These are phyloP conservation scores for Hymenoscyphus occultus DNA, from an alignment of 2,329 filamentous ascomycete genomes.

Conservation along the genomic window DNA sequence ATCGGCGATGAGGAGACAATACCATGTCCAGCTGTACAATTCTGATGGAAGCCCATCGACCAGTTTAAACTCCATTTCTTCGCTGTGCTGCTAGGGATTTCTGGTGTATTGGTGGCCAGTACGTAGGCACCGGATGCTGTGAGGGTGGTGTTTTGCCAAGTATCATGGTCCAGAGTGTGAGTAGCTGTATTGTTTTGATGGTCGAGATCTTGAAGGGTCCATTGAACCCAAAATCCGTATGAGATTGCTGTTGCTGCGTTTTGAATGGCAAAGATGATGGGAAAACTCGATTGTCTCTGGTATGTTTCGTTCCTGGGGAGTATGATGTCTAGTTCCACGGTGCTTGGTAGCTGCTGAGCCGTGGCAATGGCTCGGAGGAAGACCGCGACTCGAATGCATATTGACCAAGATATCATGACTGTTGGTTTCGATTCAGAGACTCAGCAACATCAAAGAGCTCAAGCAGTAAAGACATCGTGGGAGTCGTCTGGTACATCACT, in stretches of 20 bases:
- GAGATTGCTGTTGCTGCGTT: neutral
- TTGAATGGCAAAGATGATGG: neutral
- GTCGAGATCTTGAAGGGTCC: neutral
- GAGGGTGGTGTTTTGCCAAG: neutral
- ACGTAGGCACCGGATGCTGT: neutral
- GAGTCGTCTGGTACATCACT: neutral
- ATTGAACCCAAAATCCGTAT: neutral
- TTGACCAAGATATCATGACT: neutral
- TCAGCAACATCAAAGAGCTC: neutral
- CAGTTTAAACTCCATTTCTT: conserved; percentile 3
- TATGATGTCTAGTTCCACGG: neutral
- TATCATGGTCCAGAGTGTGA: neutral
- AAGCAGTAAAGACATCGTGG: neutral
- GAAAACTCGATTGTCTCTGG: neutral
- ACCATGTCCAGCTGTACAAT: neutral
- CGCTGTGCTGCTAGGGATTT: neutral
- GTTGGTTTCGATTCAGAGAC: neutral
- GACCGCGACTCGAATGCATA: neutral
- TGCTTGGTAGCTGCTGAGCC: neutral
- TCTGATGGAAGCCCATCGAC: conserved; percentile 6
- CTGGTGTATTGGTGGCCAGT: neutral
- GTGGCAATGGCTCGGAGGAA: neutral
- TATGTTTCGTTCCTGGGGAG: conserved; percentile 1
- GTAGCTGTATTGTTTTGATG: neutral
- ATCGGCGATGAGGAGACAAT: neutral